These are phyloP conservation scores for Ramaria rubella DNA, from an alignment of 768 basidiomycete species.

Conservation along the genomic window DNA sequence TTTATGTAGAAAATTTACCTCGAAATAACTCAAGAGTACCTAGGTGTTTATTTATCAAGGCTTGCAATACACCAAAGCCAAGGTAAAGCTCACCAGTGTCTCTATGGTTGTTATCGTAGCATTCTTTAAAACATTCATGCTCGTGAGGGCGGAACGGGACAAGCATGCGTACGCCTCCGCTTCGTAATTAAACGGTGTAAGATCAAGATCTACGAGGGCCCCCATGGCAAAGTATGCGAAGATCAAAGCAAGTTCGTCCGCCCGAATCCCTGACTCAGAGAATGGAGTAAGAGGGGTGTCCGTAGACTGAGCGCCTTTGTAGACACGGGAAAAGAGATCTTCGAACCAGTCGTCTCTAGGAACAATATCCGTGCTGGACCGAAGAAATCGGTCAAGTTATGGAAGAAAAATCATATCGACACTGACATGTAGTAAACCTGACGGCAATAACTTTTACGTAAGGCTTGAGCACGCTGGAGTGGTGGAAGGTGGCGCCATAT, in stretches of 20 bases:
- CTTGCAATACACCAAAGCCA: background rate
- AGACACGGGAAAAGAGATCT: conserved; percentile 6
- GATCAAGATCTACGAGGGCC: conserved; percentile 54
- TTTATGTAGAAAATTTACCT: background rate
- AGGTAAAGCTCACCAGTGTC: conserved; percentile 59
- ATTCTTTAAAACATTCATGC: conserved; percentile 64
- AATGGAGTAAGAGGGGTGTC: conserved; percentile 1
- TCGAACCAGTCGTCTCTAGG: conserved; percentile 9
- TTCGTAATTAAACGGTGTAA: conserved; percentile 46
- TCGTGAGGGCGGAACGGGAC: conserved; percentile 52
- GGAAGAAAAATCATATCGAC: background rate
- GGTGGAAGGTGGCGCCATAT: conserved; percentile 10
- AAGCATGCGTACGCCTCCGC: conserved; percentile 65
- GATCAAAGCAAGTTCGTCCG: conserved; percentile 53
- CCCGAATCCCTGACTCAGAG: conserved; percentile 2
- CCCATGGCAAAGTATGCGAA: conserved; percentile 47
- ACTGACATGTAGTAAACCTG: conserved; percentile 5
- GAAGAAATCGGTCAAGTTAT: background rate
- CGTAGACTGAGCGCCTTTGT: background rate
- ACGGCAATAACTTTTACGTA: conserved; percentile 4
- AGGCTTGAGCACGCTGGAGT: conserved; percentile 5
- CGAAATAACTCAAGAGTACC: conserved; percentile 6
- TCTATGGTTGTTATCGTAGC: conserved; percentile 68
- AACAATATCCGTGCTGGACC: conserved; percentile 3
- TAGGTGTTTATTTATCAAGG: background rate